Conservation (phyloP, 2,329 filamentous ascomycete genomes). For the Penicillium sp. region DNA sequence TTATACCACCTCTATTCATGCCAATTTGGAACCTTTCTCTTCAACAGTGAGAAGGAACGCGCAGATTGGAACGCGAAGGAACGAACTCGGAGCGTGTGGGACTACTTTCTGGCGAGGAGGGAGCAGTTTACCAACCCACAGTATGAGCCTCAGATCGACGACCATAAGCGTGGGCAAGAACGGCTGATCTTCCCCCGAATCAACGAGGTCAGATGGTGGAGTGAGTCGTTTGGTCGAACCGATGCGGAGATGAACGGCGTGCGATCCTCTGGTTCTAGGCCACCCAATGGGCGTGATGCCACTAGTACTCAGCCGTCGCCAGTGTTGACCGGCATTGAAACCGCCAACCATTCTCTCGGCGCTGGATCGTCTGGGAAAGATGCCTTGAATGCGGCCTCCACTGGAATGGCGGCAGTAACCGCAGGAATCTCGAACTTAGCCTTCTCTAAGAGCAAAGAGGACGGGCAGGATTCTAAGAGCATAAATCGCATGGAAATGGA, state of each 20-base stretch:
- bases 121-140: conserved; percentile 72
- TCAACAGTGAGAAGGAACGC: conserved; percentile 86
- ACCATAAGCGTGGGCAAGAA: conserved; percentile 69
- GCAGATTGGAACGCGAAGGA: conserved; percentile 59
- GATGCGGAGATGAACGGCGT: conserved; percentile 88
- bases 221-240: conserved; percentile 71
- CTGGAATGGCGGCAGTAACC: too few relatives aligned
- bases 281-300: too few relatives aligned
- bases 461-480: too few relatives aligned
- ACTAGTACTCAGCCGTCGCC: conserved; percentile 39
- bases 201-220: conserved; percentile 85
- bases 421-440: too few relatives aligned
- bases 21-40: conserved; percentile 93
- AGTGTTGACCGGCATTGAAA: conserved; percentile 50
- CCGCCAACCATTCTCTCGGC: too few relatives aligned
- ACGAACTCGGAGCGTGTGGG: conserved; percentile 81
- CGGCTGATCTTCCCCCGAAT: conserved; percentile 71
- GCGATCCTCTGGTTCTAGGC: too few relatives aligned
- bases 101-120: conserved; percentile 77
- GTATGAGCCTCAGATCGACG: conserved; percentile 70
- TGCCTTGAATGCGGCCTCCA: too few relatives aligned
- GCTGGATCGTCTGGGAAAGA: too few relatives aligned
- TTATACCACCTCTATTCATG: conserved; percentile 92
- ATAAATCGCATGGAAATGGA: too few relatives aligned
- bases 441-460: too few relatives aligned